Percentiles rank a stretch among this genome's conserved stretches.
Conservation (phyloP, 2,329 filamentous ascomycete genomes). For the Alternaria postmessia region DNA sequence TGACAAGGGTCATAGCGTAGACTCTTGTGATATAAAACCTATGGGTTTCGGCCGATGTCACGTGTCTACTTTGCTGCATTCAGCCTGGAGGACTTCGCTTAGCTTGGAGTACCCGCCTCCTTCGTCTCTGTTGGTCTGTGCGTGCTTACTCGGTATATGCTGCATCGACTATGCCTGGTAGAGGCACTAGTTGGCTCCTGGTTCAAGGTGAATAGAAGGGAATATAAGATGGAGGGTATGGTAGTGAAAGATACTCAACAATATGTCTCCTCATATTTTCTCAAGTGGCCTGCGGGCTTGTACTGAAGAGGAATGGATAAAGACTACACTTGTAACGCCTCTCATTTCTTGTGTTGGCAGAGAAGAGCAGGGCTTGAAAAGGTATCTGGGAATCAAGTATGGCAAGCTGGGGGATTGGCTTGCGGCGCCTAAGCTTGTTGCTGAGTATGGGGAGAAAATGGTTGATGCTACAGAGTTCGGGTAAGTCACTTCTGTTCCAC, state of each 20-base stretch:
- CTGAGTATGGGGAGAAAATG: slow-evolving; percentile 18
- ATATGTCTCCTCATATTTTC: neutral
- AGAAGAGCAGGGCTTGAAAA: slow-evolving; percentile 24
- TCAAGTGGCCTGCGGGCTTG: neutral
- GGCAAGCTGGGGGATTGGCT: slow-evolving; percentile 44
- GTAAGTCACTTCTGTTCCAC: slow-evolving; percentile 23
- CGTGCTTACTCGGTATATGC: neutral
- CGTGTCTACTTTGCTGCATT: neutral
- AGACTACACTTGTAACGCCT: slow-evolving; percentile 7
- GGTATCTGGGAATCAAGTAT: slow-evolving; percentile 47
- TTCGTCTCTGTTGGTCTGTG: neutral
- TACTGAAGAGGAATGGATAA: neutral
- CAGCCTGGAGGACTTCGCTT: neutral
- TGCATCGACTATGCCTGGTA: neutral
- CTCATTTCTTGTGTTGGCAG: slow-evolving; percentile 24
- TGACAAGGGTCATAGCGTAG: slow-evolving; percentile 2
- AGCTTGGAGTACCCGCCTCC: neutral
- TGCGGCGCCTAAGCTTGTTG: slow-evolving; percentile 35
- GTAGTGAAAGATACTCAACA: neutral
- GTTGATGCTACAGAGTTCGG: slow-evolving; percentile 44
- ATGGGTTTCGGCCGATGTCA: slow-evolving; percentile 8
- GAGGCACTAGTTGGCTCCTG: neutral
- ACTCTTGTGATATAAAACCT: neutral
- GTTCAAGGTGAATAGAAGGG: neutral
- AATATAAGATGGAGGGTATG: neutral